A percentile compares a stretch with the other conserved stretches of the same genome.
These are phyloP conservation scores for Salix brachista DNA, from an alignment of 345 rosid species.

Conservation along the genomic window DNA sequence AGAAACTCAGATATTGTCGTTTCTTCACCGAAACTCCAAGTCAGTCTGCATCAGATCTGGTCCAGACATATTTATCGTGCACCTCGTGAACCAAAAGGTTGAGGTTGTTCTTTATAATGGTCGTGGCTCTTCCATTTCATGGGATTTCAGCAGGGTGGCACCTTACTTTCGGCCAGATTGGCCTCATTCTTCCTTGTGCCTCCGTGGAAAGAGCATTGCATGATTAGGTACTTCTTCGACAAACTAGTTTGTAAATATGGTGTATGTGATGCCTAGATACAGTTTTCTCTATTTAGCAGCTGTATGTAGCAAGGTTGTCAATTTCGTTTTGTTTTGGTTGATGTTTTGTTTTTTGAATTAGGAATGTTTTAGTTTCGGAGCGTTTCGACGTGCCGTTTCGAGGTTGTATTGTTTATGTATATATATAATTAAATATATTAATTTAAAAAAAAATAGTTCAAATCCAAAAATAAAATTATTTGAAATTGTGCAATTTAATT, in stretches of 20 bases:
- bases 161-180: constrained; percentile 54
- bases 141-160: constrained; percentile 49
- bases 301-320: neutral
- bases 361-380: too few species aligned
- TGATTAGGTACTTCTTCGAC: neutral
- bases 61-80: constrained; percentile 30
- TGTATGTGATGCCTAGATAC: neutral
- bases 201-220: neutral
- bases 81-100: constrained; percentile 18
- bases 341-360: too few species aligned
- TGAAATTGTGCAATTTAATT: too few species aligned
- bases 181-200: constrained; percentile 39
- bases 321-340: too few species aligned
- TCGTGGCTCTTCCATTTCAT: constrained; percentile 36
- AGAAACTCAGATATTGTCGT: constrained; percentile 51
- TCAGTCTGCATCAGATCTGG: constrained; percentile 48
- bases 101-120: constrained; percentile 49
- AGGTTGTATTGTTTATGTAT: too few species aligned
- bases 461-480: too few species aligned
- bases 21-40: constrained; percentile 36
- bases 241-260: neutral
- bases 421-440: too few species aligned
- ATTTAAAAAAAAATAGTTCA: too few species aligned
- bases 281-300: neutral
- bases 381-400: too few species aligned